Conservation (phyloP, 192 early-diverging fungal genomes). For the Piromyces finnis region DNA sequence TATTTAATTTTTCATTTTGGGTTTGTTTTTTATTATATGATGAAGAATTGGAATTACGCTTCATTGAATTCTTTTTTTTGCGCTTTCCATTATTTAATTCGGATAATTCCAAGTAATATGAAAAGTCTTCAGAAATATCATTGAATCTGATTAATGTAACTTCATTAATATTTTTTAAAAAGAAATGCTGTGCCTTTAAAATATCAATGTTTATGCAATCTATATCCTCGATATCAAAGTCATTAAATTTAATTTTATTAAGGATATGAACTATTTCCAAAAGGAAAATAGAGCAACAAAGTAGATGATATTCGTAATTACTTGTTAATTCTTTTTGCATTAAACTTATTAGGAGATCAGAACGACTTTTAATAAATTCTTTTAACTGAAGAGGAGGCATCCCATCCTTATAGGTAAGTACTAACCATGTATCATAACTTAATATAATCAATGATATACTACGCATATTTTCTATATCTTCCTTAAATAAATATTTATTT, state of each 20-base stretch:
- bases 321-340: neutral
- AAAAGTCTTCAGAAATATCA: neutral
- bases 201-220: neutral
- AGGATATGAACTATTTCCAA: neutral
- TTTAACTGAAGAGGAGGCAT: neutral
- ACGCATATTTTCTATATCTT: neutral
- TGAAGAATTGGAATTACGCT: too few relatives aligned
- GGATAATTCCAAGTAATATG: neutral
- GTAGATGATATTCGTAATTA: neutral
- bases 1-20: too few relatives aligned
- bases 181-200: neutral
- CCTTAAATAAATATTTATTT: neutral
- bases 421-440: neutral
- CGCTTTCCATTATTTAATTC: neutral
- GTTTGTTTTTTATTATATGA: too few relatives aligned
- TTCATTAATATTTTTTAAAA: neutral
- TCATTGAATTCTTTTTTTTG: neutral
- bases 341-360: neutral
- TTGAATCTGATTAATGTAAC: neutral
- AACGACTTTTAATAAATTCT: neutral
- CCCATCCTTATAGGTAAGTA: neutral
- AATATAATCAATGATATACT: neutral
- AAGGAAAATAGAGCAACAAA: neutral
- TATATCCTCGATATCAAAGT: neutral
- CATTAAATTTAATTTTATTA: neutral